Conservation (phyloP, 2,329 filamentous ascomycete species). For the Stagonosporopsis tanaceti region DNA sequence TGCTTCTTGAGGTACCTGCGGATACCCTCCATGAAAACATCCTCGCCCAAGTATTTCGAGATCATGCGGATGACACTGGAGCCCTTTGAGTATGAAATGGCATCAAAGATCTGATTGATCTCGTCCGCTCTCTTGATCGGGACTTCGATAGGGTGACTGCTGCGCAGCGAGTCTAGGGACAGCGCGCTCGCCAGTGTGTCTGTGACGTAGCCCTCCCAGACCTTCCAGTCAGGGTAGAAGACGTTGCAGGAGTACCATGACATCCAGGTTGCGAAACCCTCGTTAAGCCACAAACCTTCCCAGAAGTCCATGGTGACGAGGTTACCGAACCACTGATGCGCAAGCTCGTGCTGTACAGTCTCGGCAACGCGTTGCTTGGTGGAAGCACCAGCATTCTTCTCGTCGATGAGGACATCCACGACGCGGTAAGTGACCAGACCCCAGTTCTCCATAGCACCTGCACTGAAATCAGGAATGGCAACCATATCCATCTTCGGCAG, state of each 20-base stretch:
- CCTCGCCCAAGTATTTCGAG: conserved; percentile 91
- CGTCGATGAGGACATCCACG: conserved; percentile 88
- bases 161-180: conserved; percentile 86
- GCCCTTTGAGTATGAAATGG: conserved; percentile 96
- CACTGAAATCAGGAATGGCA: conserved; percentile 93
- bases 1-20: conserved; percentile 93
- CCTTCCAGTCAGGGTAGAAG: conserved; percentile 98
- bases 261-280: conserved; percentile 92
- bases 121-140: conserved; percentile 94
- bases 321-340: conserved; percentile 98
- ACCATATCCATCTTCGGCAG: conserved; percentile 97
- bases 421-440: conserved; percentile 94
- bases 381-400: conserved; percentile 87
- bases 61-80: conserved; percentile 97
- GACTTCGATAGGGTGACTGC: conserved; percentile 95
- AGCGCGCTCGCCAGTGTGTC: conserved; percentile 90
- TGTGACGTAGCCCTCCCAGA: conserved; percentile 94
- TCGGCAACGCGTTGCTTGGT: conserved; percentile 94
- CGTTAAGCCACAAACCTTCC: conserved; percentile 96
- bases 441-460: conserved; percentile 99
- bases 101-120: conserved; percentile 98
- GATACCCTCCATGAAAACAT: conserved; percentile 90
- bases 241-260: conserved; percentile 92
- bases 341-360: conserved; percentile 94
- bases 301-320: conserved; percentile 98